Evolutionary conservation across 75 land plant species (phyloP).

Genomic region (Picea sitchensis): DNA sequence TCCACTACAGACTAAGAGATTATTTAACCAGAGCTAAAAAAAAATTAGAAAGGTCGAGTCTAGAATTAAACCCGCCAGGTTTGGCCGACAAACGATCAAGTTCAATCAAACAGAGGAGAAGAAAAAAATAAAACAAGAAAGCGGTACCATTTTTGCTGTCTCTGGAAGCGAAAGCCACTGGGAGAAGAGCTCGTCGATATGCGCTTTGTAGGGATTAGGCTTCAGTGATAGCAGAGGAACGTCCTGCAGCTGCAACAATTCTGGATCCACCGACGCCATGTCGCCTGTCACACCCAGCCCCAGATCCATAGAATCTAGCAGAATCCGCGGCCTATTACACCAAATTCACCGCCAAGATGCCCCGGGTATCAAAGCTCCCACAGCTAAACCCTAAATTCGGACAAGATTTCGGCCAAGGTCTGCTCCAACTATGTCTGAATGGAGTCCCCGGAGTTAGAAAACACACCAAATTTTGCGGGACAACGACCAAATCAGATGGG

Average conservation of each 20-base stretch:
- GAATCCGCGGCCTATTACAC: too few species aligned
- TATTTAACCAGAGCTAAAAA: too few species aligned
- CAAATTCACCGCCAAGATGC: too few species aligned
- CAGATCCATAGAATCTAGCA: slow-evolving; percentile 9
- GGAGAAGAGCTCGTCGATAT: slow-evolving; percentile 60
- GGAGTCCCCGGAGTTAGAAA: too few species aligned
- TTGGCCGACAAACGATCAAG: background rate
- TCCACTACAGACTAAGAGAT: too few species aligned
- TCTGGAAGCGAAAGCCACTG: slow-evolving; percentile 98
- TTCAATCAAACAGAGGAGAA: background rate
- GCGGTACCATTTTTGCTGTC: slow-evolving; percentile 53
- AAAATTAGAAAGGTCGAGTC: too few species aligned
- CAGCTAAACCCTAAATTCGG: too few species aligned
- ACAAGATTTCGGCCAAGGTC: too few species aligned
- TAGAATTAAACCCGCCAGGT: background rate
- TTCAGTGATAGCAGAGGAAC: slow-evolving; percentile 44
- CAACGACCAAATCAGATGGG: too few species aligned
- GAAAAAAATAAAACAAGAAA: background rate
- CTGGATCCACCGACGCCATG: slow-evolving; percentile 68
- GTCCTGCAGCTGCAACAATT: slow-evolving; percentile 82
- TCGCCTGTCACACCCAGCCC: slow-evolving; percentile 43
- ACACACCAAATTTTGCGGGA: too few species aligned
- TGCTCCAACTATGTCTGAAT: too few species aligned
- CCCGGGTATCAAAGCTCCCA: too few species aligned
- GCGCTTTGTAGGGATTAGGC: slow-evolving; percentile 48